A percentile compares a stretch with the other conserved stretches of the same genome.
Evolutionary conservation across 345 rosid species (phyloP).

Genomic region (Anacardium occidentale): DNA sequence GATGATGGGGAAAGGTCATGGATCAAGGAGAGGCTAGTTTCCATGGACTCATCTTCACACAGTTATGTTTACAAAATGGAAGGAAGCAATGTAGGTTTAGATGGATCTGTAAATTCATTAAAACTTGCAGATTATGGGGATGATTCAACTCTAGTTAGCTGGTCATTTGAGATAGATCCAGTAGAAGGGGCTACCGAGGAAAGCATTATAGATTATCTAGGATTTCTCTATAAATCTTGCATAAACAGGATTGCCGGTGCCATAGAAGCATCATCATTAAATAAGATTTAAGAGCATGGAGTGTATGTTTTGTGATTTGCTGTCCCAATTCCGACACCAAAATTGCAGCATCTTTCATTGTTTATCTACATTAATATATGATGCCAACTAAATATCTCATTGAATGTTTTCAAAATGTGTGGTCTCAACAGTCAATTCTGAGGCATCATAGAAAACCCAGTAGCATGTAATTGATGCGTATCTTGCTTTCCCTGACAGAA

Average conservation of each 20-base stretch:
- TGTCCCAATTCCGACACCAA: constrained; percentile 1
- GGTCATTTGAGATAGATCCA: constrained; percentile 48
- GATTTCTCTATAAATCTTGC: constrained; percentile 54
- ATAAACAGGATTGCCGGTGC: constrained; percentile 45
- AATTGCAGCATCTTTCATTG: constrained; percentile 9
- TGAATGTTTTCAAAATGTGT: not conserved
- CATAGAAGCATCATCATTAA: constrained; percentile 30
- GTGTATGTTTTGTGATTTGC: not conserved
- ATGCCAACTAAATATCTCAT: no score
- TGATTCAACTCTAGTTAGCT: constrained; percentile 36
- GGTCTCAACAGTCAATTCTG: no score
- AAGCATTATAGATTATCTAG: constrained; percentile 42
- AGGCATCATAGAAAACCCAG: not conserved
- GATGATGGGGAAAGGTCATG: constrained; percentile 54
- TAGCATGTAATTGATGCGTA: not conserved
- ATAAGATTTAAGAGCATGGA: constrained; percentile 1
- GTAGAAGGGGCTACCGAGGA: constrained; percentile 44
- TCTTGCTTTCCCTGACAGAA: not conserved
- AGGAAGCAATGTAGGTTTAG: constrained; percentile 54
- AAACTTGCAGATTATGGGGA: constrained; percentile 44
- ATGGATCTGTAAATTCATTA: constrained; percentile 44
- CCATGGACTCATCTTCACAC: constrained; percentile 34
- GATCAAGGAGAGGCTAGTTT: constrained; percentile 55
- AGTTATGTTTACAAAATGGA: constrained; percentile 47
- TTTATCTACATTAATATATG: not conserved